A percentile compares a stretch with the other conserved stretches of the same genome.
Evolutionary conservation across 2,329 filamentous ascomycete genomes (phyloP).

Genomic region (Penicillium sp.): DNA sequence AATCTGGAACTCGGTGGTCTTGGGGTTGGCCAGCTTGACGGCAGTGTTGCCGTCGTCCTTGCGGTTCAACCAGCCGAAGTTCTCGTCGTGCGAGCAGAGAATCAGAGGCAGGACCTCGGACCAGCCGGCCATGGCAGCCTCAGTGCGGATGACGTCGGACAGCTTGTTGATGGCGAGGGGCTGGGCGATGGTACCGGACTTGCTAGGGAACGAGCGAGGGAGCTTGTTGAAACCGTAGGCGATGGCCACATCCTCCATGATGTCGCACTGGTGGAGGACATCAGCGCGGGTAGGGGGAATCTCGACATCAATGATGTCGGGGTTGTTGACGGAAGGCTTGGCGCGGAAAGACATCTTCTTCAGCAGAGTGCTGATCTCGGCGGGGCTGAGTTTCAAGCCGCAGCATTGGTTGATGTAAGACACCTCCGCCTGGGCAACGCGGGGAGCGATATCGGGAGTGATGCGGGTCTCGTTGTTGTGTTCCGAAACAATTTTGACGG

Average conservation of each 20-base stretch:
- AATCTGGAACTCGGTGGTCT: constrained; percentile 91
- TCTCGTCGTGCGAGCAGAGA: constrained; percentile 96
- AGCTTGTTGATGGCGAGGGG: constrained; percentile 94
- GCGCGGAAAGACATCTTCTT: constrained; percentile 89
- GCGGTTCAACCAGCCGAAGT: constrained; percentile 93
- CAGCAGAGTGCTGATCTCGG: constrained; percentile 77
- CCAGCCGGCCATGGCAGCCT: constrained; percentile 94
- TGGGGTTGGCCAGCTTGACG: constrained; percentile 86
- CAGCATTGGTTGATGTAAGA: constrained; percentile 94
- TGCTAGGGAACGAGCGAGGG: constrained; percentile 82
- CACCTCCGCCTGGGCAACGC: constrained; percentile 79
- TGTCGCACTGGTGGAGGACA: constrained; percentile 92
- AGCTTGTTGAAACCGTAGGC: constrained; percentile 98
- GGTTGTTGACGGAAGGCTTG: constrained; percentile 70
- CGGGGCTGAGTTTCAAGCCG: constrained; percentile 74
- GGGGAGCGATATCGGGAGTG: constrained; percentile 78
- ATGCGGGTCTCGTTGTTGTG: constrained; percentile 85
- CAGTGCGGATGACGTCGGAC: constrained; percentile 83
- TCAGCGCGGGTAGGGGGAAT: constrained; percentile 91
- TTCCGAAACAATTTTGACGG: constrained; percentile 86
- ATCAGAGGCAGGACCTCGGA: constrained; percentile 94
- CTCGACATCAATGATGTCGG: constrained; percentile 76
- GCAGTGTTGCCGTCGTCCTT: constrained; percentile 83
- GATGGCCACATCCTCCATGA: constrained; percentile 98
- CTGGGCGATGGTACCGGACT: constrained; percentile 82